Evolutionary conservation across 768 basidiomycete genomes (phyloP), one percentile per base, ranked within the genome.

Genomic region (Xerocomellus intermedius): DNA sequence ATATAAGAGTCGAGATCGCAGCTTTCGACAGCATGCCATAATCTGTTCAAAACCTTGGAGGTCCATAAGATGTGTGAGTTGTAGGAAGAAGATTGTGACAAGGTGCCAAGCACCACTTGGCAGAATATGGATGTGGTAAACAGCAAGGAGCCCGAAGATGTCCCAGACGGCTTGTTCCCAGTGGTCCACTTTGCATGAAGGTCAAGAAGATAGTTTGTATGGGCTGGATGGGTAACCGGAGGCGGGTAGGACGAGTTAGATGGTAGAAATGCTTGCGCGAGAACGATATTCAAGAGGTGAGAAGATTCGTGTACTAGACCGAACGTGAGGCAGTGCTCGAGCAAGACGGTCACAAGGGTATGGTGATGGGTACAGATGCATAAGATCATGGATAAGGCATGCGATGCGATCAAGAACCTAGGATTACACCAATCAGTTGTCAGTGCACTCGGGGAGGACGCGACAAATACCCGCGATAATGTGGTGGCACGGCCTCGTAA

Each of bases 401-500:
- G 82, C 0, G 82, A 76, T 5, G 81, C 62, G 19, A 85, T 59
- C 19, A 79, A 72, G 62, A 72, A 78, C 44, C 83, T 85, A 39
- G 12, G 19, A 8, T 33, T 33, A 22, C 24, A 46, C 21, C 24
- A 8, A 48, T 65, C 44, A 58, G 39, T 44, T 44, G 42, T 19
- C 39, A 45, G 38, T 22, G 22, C n/a, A 54, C 71, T 53, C 2
- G 10, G 10, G 22, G 26, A 47, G 9, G n/a, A 56, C n/a, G 12
- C 16, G 24, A 62, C 33, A 45, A 36, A 52, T 62, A 84, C 85
- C 76, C 75, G 55, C 84, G 77, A 65, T 77, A 78, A 30, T 77
- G 73, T n/a, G 68, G 52, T 26, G 83, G 83, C 45, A 86, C 73
- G 2, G 73, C 63, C 28, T 83, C 82, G 53, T 84, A 85, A 7